A percentile compares a stretch with the other conserved stretches of the same genome.
phyloP scores from a whole-genome alignment of 2,329 filamentous ascomycete species.

The Ophiostoma perfectum region DNA sequence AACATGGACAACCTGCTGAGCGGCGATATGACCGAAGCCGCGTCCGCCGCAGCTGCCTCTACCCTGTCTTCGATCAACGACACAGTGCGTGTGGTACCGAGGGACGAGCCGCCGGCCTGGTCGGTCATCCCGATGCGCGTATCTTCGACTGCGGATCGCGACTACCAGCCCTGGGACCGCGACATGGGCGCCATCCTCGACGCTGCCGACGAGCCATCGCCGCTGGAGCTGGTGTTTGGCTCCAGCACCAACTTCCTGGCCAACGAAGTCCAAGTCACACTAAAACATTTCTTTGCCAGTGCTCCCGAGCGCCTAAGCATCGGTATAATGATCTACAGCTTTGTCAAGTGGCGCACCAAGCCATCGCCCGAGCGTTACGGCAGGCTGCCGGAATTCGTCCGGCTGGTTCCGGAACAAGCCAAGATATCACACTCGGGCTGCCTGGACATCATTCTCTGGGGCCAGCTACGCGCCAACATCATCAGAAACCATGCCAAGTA shows the following conservation, averaged over 20 bases:
- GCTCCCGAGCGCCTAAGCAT: constrained; percentile 13
- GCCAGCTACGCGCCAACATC: constrained; percentile 8
- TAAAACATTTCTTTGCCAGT: constrained; percentile 9
- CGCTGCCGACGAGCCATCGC: constrained; percentile 12
- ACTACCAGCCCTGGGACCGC: constrained; percentile 15
- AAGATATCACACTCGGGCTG: constrained; percentile 14
- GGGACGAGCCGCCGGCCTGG: constrained; percentile 11
- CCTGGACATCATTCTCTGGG: constrained; percentile 16
- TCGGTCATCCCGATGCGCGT: constrained; percentile 12
- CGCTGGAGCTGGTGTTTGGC: constrained; percentile 16
- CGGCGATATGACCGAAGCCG: neutral
- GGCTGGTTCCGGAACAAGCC: constrained; percentile 12
- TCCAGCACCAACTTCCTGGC: constrained; percentile 15
- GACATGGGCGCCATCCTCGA: constrained; percentile 17
- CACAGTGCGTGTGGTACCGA: neutral
- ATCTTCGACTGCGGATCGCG: neutral
- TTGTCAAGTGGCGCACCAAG: constrained; percentile 20
- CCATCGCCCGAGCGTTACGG: constrained; percentile 12
- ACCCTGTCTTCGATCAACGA: neutral
- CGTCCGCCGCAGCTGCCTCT: neutral
- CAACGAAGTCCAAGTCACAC: constrained; percentile 14
- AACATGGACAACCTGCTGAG: neutral
- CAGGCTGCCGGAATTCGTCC: constrained; percentile 12
- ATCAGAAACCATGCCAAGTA: constrained; percentile 9
- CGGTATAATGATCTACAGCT: constrained; percentile 14